Percentiles rank a stretch among this genome's conserved stretches.
Evolutionary conservation across 2,329 filamentous ascomycete genomes (phyloP).

Genomic region (Parascedosporium putredinis): DNA sequence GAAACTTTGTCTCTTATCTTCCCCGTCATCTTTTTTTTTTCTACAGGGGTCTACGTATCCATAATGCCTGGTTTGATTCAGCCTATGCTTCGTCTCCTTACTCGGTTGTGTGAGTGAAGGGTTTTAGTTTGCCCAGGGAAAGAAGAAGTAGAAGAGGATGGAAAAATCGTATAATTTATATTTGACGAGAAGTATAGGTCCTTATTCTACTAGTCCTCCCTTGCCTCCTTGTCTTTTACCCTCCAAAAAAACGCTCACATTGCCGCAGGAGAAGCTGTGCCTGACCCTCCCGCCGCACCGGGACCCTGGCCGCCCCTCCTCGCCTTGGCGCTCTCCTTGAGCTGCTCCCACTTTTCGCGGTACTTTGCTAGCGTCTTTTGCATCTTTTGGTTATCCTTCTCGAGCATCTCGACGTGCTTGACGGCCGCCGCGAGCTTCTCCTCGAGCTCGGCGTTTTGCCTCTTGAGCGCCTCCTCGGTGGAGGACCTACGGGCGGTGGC

Average conservation of each 20-base stretch:
- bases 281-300: neutral
- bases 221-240: neutral
- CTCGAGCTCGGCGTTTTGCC: conserved; percentile 54
- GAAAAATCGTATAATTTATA: too few relatives aligned
- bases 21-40: too few relatives aligned
- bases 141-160: too few relatives aligned
- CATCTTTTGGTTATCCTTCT: conserved; percentile 49
- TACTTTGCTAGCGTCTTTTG: conserved; percentile 47
- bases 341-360: conserved; percentile 49
- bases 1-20: too few relatives aligned
- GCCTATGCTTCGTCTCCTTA: too few relatives aligned
- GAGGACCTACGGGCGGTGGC: conserved; percentile 4
- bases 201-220: too few relatives aligned
- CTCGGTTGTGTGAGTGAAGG: too few relatives aligned
- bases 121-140: too few relatives aligned
- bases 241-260: neutral
- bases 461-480: conserved; percentile 24
- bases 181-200: neutral
- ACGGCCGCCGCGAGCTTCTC: conserved; percentile 48
- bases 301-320: conserved; percentile 21
- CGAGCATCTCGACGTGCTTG: conserved; percentile 54
- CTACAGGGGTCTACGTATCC: too few relatives aligned
- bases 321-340: conserved; percentile 52
- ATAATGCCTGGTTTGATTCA: too few relatives aligned
- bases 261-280: neutral